phyloP scores from a whole-genome alignment of 139 green algal species.

The Coelastrella sp. region DNA sequence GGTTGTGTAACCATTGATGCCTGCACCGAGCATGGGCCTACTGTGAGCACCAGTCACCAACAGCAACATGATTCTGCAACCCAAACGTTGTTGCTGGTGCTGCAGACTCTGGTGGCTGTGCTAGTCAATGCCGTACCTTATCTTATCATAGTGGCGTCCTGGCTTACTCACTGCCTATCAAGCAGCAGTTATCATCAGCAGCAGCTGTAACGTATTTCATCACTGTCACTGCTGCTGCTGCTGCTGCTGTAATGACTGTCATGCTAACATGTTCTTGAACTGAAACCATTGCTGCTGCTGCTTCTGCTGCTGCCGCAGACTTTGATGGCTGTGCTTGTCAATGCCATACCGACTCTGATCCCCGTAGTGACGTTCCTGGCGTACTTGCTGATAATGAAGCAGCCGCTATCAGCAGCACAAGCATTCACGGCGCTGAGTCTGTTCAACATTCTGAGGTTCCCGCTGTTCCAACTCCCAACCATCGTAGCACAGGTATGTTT shows the following conservation, averaged over 20 bases:
- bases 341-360: conserved; percentile 39
- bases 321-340: conserved; percentile 35
- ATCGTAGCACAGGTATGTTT: conserved; percentile 53
- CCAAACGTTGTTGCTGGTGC: not conserved
- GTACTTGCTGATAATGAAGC: conserved; percentile 24
- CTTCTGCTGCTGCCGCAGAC: conserved; percentile 26
- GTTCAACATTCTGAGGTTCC: conserved; percentile 68
- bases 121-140: conserved; percentile 41
- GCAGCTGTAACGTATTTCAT: conserved; percentile 27
- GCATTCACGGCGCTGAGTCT: conserved; percentile 75
- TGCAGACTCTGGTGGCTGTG: conserved; percentile 2
- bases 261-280: not conserved
- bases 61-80: too few relatives aligned
- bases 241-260: too few relatives aligned
- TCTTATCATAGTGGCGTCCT: conserved; percentile 28
- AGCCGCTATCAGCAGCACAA: conserved; percentile 28
- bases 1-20: too few relatives aligned
- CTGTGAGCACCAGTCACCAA: too few relatives aligned
- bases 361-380: conserved; percentile 38
- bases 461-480: conserved; percentile 70
- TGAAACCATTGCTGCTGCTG: not conserved
- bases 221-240: too few relatives aligned
- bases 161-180: conserved; percentile 18
- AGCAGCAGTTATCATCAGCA: not conserved
- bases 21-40: too few relatives aligned